Percentiles rank a stretch among this genome's conserved stretches.
Evolutionary conservation across 2,329 filamentous ascomycete genomes (phyloP).

Genomic region (Elsinoe necatrix): DNA sequence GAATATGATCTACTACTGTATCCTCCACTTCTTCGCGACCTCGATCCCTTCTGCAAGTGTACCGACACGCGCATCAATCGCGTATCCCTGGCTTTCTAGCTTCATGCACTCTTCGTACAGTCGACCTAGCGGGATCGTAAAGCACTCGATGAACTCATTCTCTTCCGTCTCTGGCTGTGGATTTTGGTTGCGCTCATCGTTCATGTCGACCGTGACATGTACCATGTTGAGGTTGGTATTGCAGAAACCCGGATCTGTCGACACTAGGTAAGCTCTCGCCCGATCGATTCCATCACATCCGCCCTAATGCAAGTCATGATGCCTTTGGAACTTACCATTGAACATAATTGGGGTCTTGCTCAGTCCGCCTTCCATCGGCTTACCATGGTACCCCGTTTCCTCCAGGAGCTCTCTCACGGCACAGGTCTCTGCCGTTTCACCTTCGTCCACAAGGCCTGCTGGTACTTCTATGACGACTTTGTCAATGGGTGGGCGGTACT

Average conservation of each 20-base stretch:
- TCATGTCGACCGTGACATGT: slow-evolving; percentile 50
- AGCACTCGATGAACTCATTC: slow-evolving; percentile 53
- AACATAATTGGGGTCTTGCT: slow-evolving; percentile 34
- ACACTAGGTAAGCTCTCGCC: slow-evolving; percentile 45
- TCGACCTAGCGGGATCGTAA: slow-evolving; percentile 49
- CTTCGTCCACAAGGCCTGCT: slow-evolving; percentile 51
- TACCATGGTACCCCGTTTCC: slow-evolving; percentile 55
- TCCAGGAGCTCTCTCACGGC: slow-evolving; percentile 51
- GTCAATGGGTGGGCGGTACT: slow-evolving; percentile 50
- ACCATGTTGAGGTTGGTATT: slow-evolving; percentile 47
- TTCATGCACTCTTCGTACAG: slow-evolving; percentile 52
- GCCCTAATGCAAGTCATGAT: slow-evolving; percentile 34
- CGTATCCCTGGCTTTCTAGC: slow-evolving; percentile 62
- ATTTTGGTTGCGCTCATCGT: slow-evolving; percentile 39
- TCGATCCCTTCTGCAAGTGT: slow-evolving; percentile 73
- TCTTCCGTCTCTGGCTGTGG: slow-evolving; percentile 53
- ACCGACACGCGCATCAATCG: slow-evolving; percentile 70
- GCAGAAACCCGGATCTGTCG: slow-evolving; percentile 53
- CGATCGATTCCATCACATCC: slow-evolving; percentile 20
- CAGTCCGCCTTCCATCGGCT: slow-evolving; percentile 23
- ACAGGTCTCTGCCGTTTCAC: slow-evolving; percentile 48
- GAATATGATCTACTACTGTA: slow-evolving; percentile 18
- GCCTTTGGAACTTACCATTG: slow-evolving; percentile 39
- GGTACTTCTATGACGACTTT: slow-evolving; percentile 53
- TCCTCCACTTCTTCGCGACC: slow-evolving; percentile 49